A percentile compares a stretch with the other conserved stretches of the same genome.
Conservation (phyloP, 1,284 basidiomycete species). For the Cutaneotrichosporon spelunceum region DNA sequence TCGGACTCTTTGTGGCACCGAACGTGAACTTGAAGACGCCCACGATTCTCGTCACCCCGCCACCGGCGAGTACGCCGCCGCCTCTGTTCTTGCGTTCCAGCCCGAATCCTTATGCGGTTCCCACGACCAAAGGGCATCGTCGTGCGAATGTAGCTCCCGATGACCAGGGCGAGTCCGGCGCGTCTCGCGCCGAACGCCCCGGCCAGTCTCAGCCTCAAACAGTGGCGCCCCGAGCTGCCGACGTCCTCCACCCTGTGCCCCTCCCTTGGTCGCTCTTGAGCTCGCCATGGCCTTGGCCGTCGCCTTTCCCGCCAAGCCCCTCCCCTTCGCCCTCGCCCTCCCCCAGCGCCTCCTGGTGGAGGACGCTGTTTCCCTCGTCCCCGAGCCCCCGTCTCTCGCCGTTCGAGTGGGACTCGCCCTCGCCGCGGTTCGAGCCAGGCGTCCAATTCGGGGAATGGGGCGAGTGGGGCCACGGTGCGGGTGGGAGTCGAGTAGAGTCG, state of each 20-base stretch:
- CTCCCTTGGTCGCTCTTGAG: not conserved
- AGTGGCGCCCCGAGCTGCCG: not conserved
- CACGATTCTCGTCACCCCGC: not conserved
- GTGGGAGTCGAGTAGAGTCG: not conserved
- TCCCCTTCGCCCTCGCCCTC: not conserved
- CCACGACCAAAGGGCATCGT: no score
- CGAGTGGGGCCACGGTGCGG: not conserved
- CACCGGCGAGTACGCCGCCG: not conserved
- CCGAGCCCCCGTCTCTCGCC: not conserved
- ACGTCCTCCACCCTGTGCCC: not conserved
- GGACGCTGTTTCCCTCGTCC: not conserved
- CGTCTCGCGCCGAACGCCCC: no score
- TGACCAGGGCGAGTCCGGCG: no score
- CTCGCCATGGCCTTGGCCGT: not conserved
- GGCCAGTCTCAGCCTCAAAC: no score
- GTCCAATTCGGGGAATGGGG: not conserved
- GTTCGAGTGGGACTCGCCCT: not conserved
- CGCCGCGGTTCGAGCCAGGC: not conserved
- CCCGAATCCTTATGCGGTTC: no score
- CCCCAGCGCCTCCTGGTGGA: not conserved
- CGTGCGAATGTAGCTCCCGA: no score
- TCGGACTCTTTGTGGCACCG: no score
- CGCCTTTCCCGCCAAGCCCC: not conserved
- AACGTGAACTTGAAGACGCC: not conserved
- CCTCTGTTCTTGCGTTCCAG: not conserved